phyloP scores from a whole-genome alignment of 2,329 filamentous ascomycete species.

The Colletotrichum sp. region DNA sequence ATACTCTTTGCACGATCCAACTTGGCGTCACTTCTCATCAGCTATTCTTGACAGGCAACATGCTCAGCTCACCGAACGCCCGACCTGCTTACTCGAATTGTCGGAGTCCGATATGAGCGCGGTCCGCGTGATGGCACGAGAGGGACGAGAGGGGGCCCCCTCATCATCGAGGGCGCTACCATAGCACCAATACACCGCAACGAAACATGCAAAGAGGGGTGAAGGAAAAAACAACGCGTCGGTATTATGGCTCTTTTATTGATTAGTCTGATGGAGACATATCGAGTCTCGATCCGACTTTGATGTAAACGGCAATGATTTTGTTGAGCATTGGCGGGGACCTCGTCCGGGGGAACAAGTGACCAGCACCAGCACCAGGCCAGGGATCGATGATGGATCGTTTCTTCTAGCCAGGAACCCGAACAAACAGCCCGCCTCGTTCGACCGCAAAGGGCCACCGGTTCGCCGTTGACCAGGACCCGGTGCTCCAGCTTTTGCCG shows the following conservation, averaged over 20 bases:
- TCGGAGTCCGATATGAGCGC: not conserved
- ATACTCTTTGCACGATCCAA: not conserved
- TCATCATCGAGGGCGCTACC: not conserved
- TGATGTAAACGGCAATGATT: not conserved
- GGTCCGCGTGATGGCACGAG: not conserved
- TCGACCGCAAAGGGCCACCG: not conserved
- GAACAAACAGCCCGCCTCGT: not conserved
- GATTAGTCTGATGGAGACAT: not conserved
- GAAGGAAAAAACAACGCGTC: not conserved
- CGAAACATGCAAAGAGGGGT: not conserved
- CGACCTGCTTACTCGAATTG: constrained; percentile 8
- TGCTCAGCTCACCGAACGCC: not conserved
- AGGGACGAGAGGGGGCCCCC: not conserved
- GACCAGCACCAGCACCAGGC: not conserved
- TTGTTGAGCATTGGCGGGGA: constrained; percentile 10
- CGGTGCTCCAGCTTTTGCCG: not conserved
- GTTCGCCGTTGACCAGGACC: not conserved
- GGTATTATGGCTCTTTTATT: not conserved
- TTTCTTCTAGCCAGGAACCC: not conserved
- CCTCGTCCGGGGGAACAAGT: not conserved
- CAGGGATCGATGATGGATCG: not conserved
- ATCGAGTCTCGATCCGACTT: not conserved
- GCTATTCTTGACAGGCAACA: not conserved
- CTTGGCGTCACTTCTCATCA: not conserved
- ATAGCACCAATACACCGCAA: not conserved